Conservation (phyloP, 1,284 basidiomycete species). For the Amylostereum areolatum region DNA sequence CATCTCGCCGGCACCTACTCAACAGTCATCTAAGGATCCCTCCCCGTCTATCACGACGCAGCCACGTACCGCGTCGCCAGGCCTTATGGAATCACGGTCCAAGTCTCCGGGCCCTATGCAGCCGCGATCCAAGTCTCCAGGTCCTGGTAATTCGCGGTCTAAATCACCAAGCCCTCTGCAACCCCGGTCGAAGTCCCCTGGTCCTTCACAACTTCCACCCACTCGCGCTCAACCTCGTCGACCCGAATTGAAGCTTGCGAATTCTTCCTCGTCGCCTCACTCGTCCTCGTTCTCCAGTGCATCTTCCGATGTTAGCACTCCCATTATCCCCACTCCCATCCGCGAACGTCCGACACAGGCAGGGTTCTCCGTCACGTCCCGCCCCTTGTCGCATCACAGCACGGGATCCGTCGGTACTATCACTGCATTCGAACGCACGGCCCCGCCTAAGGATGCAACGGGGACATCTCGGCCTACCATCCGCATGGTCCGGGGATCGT, state of each 20-base stretch:
- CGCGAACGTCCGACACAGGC: slow-evolving; percentile 54
- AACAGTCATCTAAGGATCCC: neutral
- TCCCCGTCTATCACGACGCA: neutral
- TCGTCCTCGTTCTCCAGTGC: slow-evolving; percentile 8
- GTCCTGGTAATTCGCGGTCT: too few species aligned
- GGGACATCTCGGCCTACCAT: slow-evolving; percentile 5
- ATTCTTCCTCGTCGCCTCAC: slow-evolving; percentile 12
- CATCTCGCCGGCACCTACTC: neutral
- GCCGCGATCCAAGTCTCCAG: too few species aligned
- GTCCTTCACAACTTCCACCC: neutral
- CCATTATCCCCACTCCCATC: slow-evolving; percentile 60
- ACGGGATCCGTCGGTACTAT: slow-evolving; percentile 8
- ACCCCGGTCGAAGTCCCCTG: neutral
- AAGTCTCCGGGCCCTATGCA: too few species aligned
- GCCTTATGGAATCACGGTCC: too few species aligned
- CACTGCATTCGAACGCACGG: slow-evolving; percentile 4
- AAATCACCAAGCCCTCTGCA: too few species aligned
- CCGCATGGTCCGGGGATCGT: slow-evolving; percentile 8
- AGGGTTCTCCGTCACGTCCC: slow-evolving; percentile 63
- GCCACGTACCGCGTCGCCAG: neutral
- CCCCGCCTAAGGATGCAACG: slow-evolving; percentile 3
- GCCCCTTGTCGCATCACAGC: slow-evolving; percentile 31
- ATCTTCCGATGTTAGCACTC: slow-evolving; percentile 15
- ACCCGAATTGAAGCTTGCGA: neutral
- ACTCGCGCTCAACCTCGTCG: slow-evolving; percentile 5